Conservation (phyloP, 2,329 filamentous ascomycete species). For the Fusarium neocosmosporiellum region DNA sequence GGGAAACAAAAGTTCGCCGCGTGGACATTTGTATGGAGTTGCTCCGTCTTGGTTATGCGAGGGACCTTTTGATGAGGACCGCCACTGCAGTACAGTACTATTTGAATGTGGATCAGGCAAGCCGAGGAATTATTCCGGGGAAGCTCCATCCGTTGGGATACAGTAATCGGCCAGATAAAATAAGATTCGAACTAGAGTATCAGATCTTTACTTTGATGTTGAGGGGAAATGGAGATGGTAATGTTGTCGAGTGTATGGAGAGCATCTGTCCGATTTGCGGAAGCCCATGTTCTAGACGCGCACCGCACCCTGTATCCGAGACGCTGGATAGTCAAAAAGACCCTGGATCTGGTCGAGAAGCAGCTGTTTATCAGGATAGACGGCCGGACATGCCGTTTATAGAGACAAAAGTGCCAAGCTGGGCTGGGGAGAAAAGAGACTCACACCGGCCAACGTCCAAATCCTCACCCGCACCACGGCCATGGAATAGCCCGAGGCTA, state of each 20-base stretch:
- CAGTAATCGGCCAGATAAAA: neutral
- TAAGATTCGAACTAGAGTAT: slow-evolving; percentile 1
- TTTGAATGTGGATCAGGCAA: slow-evolving; percentile 15
- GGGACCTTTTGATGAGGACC: slow-evolving; percentile 27
- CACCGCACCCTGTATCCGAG: slow-evolving; percentile 4
- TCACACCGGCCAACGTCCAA: slow-evolving; percentile 3
- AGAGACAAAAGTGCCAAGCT: slow-evolving; percentile 37
- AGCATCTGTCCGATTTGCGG: neutral
- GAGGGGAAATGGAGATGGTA: neutral
- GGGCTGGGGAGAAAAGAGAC: neutral
- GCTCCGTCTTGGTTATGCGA: slow-evolving; percentile 10
- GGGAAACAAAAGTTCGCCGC: slow-evolving; percentile 34
- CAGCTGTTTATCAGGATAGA: slow-evolving; percentile 9
- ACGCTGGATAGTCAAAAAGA: slow-evolving; percentile 10
- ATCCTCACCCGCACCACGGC: slow-evolving; percentile 25
- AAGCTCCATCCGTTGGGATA: neutral
- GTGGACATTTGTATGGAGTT: slow-evolving; percentile 21
- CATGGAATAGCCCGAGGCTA: slow-evolving; percentile 39
- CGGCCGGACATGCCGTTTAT: slow-evolving; percentile 23
- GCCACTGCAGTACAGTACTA: neutral
- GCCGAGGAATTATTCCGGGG: neutral
- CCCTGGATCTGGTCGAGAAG: slow-evolving; percentile 21
- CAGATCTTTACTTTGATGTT: neutral
- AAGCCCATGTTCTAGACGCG: slow-evolving; percentile 16
- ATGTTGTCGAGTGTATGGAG: neutral